Evolutionary conservation across 805 yeast genomes (phyloP), one percentile per base, ranked within the genome.

Genomic region (Lachancea lanzarotensis): DNA sequence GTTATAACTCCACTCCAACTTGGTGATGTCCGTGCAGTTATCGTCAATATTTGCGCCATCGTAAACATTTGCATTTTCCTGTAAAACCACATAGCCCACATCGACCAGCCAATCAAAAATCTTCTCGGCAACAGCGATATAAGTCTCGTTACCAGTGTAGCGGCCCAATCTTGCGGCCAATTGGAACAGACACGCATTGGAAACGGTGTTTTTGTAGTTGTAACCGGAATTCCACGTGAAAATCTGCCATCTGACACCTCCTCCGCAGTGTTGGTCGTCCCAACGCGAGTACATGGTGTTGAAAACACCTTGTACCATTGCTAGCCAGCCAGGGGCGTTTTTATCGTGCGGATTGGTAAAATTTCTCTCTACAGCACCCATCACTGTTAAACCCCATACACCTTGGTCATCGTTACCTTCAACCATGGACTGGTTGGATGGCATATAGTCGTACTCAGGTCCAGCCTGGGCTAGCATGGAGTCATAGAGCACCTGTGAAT

Each of bases 361-460:
- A 66, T 87, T 87, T 60, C 82, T 74, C 64, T 91, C 98, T 0
- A 95, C 95, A 1, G 97, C 97, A 25, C 79, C 81, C 84, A 91
- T 87, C 3, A 81, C 95, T 1, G 95, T 84, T 48, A 93, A 72
- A 4, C 96, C 98, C 98, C 98, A 91, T 63, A 91, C 88, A 1
- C 86, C 96, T 69, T 91, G 98, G 71, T 91, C 98, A 73, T 91
- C 98, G 61, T 91, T 91, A 58, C 98, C 98, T 67, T 91, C 97
- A 1, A 95, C 85, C 30, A 89, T 80, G 10, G 90, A 78, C 66
- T 90, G 96, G 64, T 88, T 87, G 49, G 79, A 69, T 3, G 97
- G 96, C 65, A 91, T 81, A 65, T 81, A 93, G 66, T 91, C 82
- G 68, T 78, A 69, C 60, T 81, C 73, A 10, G 75, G 76, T 39